Evolutionary conservation across 352 stramenopile species (phyloP).

Genomic region (Globisporangium megalacanthum): DNA sequence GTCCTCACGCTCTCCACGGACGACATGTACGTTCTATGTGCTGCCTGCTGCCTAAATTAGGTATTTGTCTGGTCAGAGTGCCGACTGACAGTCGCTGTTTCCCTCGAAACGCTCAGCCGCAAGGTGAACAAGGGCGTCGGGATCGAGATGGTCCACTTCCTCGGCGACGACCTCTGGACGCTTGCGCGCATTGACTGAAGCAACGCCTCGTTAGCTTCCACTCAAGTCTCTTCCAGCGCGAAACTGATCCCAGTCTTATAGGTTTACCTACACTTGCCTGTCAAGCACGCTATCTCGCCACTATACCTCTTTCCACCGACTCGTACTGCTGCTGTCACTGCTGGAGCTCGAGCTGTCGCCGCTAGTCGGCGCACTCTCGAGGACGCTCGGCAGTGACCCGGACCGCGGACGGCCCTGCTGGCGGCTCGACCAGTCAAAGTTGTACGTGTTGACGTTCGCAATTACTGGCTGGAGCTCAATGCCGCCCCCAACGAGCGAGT

Average conservation of each 20-base stretch:
- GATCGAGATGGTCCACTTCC: constrained; percentile 96
- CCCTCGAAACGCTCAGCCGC: constrained; percentile 40
- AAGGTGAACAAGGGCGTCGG: constrained; percentile 95
- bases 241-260: too few species aligned
- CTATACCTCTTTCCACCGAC: constrained; percentile 31
- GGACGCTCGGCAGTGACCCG: constrained; percentile 28
- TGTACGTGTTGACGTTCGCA: constrained; percentile 71
- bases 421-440: constrained; percentile 76
- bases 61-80: too few species aligned
- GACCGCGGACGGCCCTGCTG: constrained; percentile 24
- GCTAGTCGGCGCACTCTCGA: constrained; percentile 8
- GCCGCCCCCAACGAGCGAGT: constrained; percentile 79
- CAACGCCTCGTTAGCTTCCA: too few species aligned
- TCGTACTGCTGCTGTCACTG: neutral
- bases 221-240: too few species aligned
- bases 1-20: constrained; percentile 94
- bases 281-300: neutral
- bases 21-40: constrained; percentile 84
- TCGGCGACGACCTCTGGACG: constrained; percentile 96
- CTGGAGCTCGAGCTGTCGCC: neutral
- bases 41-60: neutral
- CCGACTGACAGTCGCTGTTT: too few species aligned
- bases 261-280: neutral
- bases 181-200: constrained; percentile 73
- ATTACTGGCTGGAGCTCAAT: constrained; percentile 72